Evolutionary conservation across 176 grass and related monocot species (phyloP).

Genomic region (Aechmea fasciata): DNA sequence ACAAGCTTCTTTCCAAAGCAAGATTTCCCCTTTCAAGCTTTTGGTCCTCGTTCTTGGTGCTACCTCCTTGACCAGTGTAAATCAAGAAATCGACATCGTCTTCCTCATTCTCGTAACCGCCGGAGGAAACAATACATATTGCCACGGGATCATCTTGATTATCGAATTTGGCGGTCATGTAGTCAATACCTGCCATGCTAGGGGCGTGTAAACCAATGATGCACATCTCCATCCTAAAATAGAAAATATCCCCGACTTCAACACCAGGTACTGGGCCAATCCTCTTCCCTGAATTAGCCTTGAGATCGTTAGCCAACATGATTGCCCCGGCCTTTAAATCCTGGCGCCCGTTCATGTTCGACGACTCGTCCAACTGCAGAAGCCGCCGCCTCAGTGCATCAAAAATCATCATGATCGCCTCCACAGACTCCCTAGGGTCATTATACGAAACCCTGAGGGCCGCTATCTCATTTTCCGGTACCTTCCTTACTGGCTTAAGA

Average conservation of each 20-base stretch:
- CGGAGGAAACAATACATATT: constrained; percentile 78
- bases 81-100: constrained; percentile 64
- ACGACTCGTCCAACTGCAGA: constrained; percentile 68
- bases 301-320: constrained; percentile 50
- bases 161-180: constrained; percentile 50
- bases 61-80: constrained; percentile 82
- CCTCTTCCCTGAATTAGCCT: constrained; percentile 53
- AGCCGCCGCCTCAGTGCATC: constrained; percentile 70
- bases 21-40: constrained; percentile 92
- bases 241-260: constrained; percentile 89
- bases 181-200: constrained; percentile 95
- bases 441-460: constrained; percentile 18
- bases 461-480: constrained; percentile 16
- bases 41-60: constrained; percentile 58
- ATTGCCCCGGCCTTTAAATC: constrained; percentile 66
- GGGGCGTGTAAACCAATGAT: constrained; percentile 69
- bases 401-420: constrained; percentile 68
- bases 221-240: constrained; percentile 86
- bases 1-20: constrained; percentile 69
- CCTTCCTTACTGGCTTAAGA: constrained; percentile 7
- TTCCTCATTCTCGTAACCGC: constrained; percentile 85
- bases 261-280: constrained; percentile 63
- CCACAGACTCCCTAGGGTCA: constrained; percentile 55
- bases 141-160: constrained; percentile 69
- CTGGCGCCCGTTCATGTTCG: constrained; percentile 45